Base-by-base conservation (phyloP, 371 early-diverging fungal genomes). In the Haplosporangium sp. region DNA sequence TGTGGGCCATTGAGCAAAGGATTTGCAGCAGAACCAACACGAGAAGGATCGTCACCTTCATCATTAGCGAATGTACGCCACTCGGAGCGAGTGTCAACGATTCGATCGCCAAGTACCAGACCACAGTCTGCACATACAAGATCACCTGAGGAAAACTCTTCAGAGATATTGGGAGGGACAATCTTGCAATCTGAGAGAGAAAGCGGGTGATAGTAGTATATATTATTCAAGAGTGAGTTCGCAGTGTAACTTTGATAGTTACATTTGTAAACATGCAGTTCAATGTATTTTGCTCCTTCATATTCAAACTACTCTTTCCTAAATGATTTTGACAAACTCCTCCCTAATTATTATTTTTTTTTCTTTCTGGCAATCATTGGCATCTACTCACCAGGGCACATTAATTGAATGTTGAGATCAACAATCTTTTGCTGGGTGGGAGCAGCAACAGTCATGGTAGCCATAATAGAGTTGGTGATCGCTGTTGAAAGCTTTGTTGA, bases 41-140 rank as follows among this genome's bases (percentile, higher is more conserved):
- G 97, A 75, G 97, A 97, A 53, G 99, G 99, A 85, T 99, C 99
- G 82, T 96, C 97, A 59, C 95, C 95, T 73, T 94, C 96, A 73
- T 96, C 97, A 85, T 97, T 96, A 56, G 95, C 92, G 87, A 99
- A 99, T 0, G 98, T 98, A 74, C 99, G 93, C 99, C 99, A 99
- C 85, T 99, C 99, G 7, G 97, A 95, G 27, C 99, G 90, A 11
- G 99, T 98, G 85, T 99, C 99, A 64, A 99, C 98, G 69, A 99
- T 96, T 61, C 99, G 91, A 85, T 97, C 95, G 50, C 97, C 98
- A 38, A 99, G 89, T 6, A 99, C 96, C 47, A 98, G 85, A 40
- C 99, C 99, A 85, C 99, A 99, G 83, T 94, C 94, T 42, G 98
- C 98, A 85, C 99, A 99, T 13, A 99, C 95, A 67, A 96, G 84